phyloP scores from a whole-genome alignment of 768 basidiomycete genomes.

The Hygrophorus pudorinus region DNA sequence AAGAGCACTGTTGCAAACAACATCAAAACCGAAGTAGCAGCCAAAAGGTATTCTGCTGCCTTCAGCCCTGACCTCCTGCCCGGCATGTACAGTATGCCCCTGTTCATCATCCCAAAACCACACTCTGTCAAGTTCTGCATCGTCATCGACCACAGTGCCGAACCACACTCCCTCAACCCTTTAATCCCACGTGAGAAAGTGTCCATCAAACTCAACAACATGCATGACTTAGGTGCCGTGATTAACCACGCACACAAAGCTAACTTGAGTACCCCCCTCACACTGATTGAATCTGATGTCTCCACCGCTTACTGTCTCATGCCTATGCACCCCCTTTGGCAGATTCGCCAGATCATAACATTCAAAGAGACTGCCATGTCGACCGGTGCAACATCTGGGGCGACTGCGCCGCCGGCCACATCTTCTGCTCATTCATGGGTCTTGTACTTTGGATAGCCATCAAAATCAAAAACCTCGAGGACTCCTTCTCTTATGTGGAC shows the following conservation, averaged over 20 bases:
- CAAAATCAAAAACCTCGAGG: conserved; percentile 5
- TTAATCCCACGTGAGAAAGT: conserved; percentile 18
- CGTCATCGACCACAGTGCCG: conserved; percentile 29
- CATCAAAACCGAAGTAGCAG: conserved; percentile 15
- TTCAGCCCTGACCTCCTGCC: conserved; percentile 28
- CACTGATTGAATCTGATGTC: conserved; percentile 30
- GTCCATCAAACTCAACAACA: conserved; percentile 22
- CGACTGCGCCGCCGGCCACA: not conserved
- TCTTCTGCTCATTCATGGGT: conserved; percentile 13
- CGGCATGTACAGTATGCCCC: conserved; percentile 32
- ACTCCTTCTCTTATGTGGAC: conserved; percentile 18
- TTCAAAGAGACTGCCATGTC: conserved; percentile 7
- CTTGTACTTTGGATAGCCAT: conserved; percentile 22
- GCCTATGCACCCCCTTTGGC: conserved; percentile 23
- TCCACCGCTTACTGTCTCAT: conserved; percentile 21
- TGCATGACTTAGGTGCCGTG: conserved; percentile 20
- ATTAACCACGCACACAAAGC: conserved; percentile 5
- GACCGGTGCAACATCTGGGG: too few relatives aligned
- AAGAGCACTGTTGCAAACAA: too few relatives aligned
- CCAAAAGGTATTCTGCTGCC: conserved; percentile 18
- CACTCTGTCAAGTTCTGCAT: conserved; percentile 24
- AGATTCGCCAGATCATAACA: conserved; percentile 19
- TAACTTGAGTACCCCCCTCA: conserved; percentile 5
- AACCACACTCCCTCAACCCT: conserved; percentile 24
- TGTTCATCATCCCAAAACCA: conserved; percentile 28